Base-by-base conservation (phyloP, 371 early-diverging fungal species). In the Circinella minor region DNA sequence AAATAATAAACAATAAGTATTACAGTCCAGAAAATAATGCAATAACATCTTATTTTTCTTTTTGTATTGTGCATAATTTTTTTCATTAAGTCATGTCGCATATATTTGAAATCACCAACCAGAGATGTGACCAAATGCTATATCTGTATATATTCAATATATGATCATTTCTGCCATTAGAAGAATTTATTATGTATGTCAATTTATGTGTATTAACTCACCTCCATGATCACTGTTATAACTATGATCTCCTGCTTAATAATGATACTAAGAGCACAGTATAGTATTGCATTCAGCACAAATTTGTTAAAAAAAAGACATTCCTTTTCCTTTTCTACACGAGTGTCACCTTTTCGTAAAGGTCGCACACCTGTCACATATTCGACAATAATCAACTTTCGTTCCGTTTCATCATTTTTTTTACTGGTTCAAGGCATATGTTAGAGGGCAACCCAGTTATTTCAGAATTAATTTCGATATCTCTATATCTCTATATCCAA, bases 161-260 rank as follows among this genome's bases (percentile, higher is more conserved):
- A n/a, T n/a, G n/a, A n/a, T n/a, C n/a, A n/a, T n/a, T n/a, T n/a
- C n/a, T n/a, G n/a, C n/a, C n/a, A n/a, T n/a, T n/a, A n/a, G n/a
- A n/a, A n/a, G n/a, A n/a, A n/a, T 27, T 27, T 27, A 27, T 2
- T 27, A 27, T 27, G 27, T n/a, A n/a, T 27, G 27, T 27, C 27
- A 2, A 27, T 27, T 27, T 27, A 11, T 43, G 15, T 51, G 51
- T 8, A 5, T 51, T 51, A 13, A 18, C 4, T 57, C 27, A 57
- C 64, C 64, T 27, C 64, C 92, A 75, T 94, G 94, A 0, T 93
- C 94, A 77, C 92, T 92, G 67, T 91, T 89, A 72, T 92, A 15
- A 91, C 69, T 47, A 90, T 43, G 6, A 88, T 71, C 13, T 69
- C 69, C 34, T 77, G 74, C 81, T 81, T 0, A 61, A 65, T 13